Conservation (phyloP, 768 basidiomycete genomes). For the Megacollybia marginata region DNA sequence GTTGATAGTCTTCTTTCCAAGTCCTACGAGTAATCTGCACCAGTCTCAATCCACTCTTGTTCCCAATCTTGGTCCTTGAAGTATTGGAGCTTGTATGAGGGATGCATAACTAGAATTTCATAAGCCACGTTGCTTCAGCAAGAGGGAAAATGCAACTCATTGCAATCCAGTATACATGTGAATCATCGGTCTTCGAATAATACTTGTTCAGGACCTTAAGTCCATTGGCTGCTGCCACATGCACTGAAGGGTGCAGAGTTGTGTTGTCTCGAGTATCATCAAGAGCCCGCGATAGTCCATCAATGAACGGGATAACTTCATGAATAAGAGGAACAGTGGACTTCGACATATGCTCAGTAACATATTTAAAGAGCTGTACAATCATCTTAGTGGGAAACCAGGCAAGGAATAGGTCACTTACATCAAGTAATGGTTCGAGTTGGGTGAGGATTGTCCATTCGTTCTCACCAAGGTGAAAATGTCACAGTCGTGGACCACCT, state of each 20-base stretch:
- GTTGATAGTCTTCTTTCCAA: not conserved
- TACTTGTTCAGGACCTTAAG: conserved; percentile 9
- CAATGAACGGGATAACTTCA: conserved; percentile 15
- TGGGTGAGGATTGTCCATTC: conserved; percentile 15
- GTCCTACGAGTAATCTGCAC: conserved; percentile 3
- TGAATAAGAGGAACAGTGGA: conserved; percentile 10
- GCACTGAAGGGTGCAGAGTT: conserved; percentile 1
- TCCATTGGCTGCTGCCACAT: conserved; percentile 3
- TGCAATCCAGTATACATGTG: conserved; percentile 8
- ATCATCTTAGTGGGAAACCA: not conserved
- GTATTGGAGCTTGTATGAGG: conserved; percentile 11
- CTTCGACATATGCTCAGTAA: conserved; percentile 8
- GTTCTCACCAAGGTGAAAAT: conserved; percentile 6
- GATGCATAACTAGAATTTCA: conserved; percentile 13
- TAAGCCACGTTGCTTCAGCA: not conserved
- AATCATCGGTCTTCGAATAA: conserved; percentile 8
- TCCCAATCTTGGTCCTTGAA: conserved; percentile 11
- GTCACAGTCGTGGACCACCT: conserved; percentile 3
- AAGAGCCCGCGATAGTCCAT: conserved; percentile 9
- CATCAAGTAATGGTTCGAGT: conserved; percentile 10
- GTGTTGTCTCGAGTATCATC: conserved; percentile 6
- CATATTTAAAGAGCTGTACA: conserved; percentile 6
- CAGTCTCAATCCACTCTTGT: conserved; percentile 13
- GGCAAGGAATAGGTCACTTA: conserved; percentile 1
- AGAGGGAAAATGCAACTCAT: conserved; percentile 8